Conservation (phyloP, 2,329 filamentous ascomycete genomes). For the Colletotrichum scovillei region DNA sequence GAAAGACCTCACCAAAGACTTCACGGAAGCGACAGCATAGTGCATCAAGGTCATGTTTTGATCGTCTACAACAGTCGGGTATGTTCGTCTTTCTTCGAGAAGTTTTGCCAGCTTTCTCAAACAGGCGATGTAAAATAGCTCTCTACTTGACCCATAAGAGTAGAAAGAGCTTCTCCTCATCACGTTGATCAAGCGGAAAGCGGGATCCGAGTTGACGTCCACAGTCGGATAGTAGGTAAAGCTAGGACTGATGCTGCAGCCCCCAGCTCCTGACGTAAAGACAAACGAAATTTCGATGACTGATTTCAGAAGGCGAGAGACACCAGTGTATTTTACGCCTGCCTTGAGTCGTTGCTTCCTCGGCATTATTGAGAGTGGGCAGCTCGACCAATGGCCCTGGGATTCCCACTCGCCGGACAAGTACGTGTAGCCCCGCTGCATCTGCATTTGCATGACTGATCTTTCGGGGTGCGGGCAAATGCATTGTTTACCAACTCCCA, state of each 20-base stretch:
- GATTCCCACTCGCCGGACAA: background rate
- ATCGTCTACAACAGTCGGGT: background rate
- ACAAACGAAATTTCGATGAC: background rate
- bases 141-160: background rate
- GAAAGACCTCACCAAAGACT: rapidly evolving
- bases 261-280: background rate
- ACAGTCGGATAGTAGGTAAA: constrained; percentile 1
- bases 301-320: background rate
- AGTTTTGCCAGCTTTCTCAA: background rate
- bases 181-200: background rate
- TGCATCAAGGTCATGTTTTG: background rate
- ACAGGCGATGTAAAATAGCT: background rate
- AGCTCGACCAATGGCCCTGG: background rate
- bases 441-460: background rate
- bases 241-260: background rate
- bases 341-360: background rate
- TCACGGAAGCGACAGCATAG: background rate
- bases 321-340: background rate
- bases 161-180: background rate
- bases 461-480: background rate
- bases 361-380: background rate
- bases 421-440: background rate
- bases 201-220: background rate
- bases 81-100: background rate
- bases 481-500: background rate